Percentiles rank a stretch among this genome's conserved stretches.
These are phyloP conservation scores for Amanita thiersii DNA, from an alignment of 768 basidiomycete genomes.

Conservation along the genomic window DNA sequence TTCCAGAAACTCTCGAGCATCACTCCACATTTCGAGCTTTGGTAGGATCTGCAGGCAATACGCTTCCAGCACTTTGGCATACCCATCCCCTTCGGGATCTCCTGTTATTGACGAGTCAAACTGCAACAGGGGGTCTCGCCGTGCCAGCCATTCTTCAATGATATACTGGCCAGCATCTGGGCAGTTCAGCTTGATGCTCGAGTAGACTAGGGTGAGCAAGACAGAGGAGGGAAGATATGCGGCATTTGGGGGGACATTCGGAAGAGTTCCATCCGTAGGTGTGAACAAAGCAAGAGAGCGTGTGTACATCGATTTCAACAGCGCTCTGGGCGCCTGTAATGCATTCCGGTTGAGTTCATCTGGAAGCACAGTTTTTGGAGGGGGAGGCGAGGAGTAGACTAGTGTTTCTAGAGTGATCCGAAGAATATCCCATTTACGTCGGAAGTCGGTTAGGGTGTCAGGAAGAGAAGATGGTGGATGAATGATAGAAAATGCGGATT, in stretches of 20 bases:
- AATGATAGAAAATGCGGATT: conserved; percentile 61
- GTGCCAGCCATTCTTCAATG: conserved; percentile 74
- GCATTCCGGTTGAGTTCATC: conserved; percentile 43
- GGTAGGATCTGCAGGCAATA: conserved; percentile 73
- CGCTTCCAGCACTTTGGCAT: conserved; percentile 67
- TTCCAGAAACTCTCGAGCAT: conserved; percentile 65
- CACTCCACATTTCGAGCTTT: conserved; percentile 70
- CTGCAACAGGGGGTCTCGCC: conserved; percentile 32
- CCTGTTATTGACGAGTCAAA: conserved; percentile 9
- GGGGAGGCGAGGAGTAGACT: conserved; percentile 51
- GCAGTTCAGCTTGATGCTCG: conserved; percentile 59
- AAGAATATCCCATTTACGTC: conserved; percentile 84
- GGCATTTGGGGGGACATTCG: conserved; percentile 32
- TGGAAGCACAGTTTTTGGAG: conserved; percentile 37
- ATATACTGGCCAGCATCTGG: conserved; percentile 55
- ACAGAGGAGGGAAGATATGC: conserved; percentile 64
- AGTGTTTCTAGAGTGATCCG: conserved; percentile 78
- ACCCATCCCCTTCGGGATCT: conserved; percentile 40
- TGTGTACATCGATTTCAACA: conserved; percentile 46
- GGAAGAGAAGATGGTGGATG: conserved; percentile 24
- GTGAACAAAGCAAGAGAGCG: conserved; percentile 68
- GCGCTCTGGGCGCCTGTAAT: conserved; percentile 48
- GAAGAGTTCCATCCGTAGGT: conserved; percentile 28
- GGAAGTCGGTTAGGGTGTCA: conserved; percentile 41
- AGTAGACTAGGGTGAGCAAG: conserved; percentile 60